Percentiles rank a stretch among this genome's conserved stretches.
phyloP scores from a whole-genome alignment of 2,329 filamentous ascomycete species.

The Nectriaceae sp. region DNA sequence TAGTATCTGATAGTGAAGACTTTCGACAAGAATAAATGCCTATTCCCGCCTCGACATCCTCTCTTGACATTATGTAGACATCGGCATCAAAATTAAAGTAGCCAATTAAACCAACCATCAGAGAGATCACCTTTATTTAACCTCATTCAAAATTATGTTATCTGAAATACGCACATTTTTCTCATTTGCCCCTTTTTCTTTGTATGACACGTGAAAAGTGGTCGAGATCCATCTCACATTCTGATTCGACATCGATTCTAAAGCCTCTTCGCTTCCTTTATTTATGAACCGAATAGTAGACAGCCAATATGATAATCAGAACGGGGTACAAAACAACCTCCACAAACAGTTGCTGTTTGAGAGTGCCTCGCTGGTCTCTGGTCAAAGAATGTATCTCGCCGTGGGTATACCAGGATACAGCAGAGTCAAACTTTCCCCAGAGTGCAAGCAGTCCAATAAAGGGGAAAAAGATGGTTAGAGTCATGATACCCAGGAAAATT shows the following conservation, averaged over 20 bases:
- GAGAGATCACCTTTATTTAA: not conserved
- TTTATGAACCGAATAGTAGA: slow-evolving; percentile 31
- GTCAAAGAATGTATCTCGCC: slow-evolving; percentile 46
- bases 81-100: not conserved
- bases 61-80: too few relatives aligned
- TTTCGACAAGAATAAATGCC: too few relatives aligned
- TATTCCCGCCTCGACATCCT: too few relatives aligned
- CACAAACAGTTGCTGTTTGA: slow-evolving; percentile 40
- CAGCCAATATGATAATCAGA: slow-evolving; percentile 33
- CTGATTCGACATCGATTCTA: not conserved
- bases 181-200: not conserved
- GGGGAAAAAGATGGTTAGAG: slow-evolving; percentile 45
- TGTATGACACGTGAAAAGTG: not conserved
- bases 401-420: slow-evolving; percentile 50
- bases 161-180: not conserved
- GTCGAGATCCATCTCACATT: slow-evolving; percentile 1
- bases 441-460: slow-evolving; percentile 49
- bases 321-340: slow-evolving; percentile 36
- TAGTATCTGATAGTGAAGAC: too few relatives aligned
- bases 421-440: slow-evolving; percentile 45
- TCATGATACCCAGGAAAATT: slow-evolving; percentile 42
- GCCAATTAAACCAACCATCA: not conserved
- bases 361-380: slow-evolving; percentile 28
- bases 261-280: slow-evolving; percentile 1
- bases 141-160: slow-evolving; percentile 2